Evolutionary conservation across 2,329 filamentous ascomycete genomes (phyloP).

Genomic region (Fusarium sp.): DNA sequence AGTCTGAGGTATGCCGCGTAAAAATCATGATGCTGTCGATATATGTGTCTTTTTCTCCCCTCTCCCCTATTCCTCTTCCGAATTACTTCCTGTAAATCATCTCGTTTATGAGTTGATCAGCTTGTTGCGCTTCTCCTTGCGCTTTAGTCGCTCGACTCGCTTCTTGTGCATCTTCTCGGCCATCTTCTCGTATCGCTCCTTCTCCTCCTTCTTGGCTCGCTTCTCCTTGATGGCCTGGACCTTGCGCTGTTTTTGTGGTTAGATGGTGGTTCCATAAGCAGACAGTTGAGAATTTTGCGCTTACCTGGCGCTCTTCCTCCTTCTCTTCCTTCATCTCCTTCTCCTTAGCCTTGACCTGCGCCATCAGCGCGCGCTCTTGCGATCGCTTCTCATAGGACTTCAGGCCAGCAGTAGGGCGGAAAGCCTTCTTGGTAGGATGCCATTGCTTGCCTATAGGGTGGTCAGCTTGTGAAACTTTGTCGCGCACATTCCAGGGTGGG

Average conservation of each 20-base stretch:
- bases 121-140: constrained; percentile 97
- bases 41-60: not conserved
- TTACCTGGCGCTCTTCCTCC: constrained; percentile 85
- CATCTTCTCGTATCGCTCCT: constrained; percentile 91
- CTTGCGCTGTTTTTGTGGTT: constrained; percentile 66
- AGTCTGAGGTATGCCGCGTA: constrained; percentile 35
- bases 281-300: constrained; percentile 36
- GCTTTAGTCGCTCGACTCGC: constrained; percentile 90
- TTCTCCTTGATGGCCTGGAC: constrained; percentile 87
- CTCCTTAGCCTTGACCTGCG: constrained; percentile 90
- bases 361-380: constrained; percentile 75
- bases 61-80: not conserved
- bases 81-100: not conserved
- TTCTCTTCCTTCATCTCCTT: constrained; percentile 97
- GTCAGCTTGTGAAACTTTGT: constrained; percentile 19
- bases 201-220: constrained; percentile 90
- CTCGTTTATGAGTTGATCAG: constrained; percentile 71
- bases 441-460: constrained; percentile 85
- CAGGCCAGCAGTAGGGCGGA: constrained; percentile 83
- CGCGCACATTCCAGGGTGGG: not conserved
- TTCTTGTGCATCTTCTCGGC: constrained; percentile 98
- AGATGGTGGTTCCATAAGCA: constrained; percentile 4
- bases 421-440: constrained; percentile 85
- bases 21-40: constrained; percentile 40
- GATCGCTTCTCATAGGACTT: constrained; percentile 82